These are phyloP conservation scores for Ocimum tenuiflorum DNA, from an alignment of 257 asterid species.

Conservation along the genomic window DNA sequence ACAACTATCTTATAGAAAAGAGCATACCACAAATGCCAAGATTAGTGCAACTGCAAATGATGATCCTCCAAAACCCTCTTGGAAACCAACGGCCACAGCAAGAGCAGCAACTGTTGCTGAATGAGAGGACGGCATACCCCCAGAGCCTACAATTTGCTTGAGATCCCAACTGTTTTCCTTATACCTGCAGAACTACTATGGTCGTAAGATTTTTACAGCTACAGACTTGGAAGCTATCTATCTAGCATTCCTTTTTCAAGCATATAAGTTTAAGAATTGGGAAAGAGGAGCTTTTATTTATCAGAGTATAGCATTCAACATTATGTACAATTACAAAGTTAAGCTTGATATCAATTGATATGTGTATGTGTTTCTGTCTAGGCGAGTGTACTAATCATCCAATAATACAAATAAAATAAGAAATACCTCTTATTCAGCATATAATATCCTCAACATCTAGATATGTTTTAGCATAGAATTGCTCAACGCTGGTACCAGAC, in stretches of 20 bases:
- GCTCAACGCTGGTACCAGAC: neutral
- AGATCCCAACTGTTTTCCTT: conserved; percentile 77
- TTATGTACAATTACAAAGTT: neutral
- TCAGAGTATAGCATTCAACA: neutral
- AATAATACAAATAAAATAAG: neutral
- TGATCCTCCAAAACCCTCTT: conserved; percentile 83
- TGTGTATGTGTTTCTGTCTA: neutral
- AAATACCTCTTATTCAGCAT: no score
- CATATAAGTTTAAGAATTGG: neutral
- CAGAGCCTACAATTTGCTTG: conserved; percentile 75
- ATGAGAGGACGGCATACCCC: conserved; percentile 99
- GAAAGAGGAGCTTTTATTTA: neutral
- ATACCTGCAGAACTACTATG: conserved; percentile 63
- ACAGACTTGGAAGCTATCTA: neutral
- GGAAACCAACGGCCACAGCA: conserved; percentile 67
- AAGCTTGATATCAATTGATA: neutral
- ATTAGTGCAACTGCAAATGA: conserved; percentile 59
- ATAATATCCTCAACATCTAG: no score
- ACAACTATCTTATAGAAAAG: conserved; percentile 9
- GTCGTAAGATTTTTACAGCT: conserved; percentile 14
- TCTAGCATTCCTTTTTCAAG: neutral
- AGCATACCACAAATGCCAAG: conserved; percentile 79
- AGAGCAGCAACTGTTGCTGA: conserved; percentile 91
- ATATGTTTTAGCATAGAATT: neutral
- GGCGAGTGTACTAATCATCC: neutral